A percentile compares a stretch with the other conserved stretches of the same genome.
Evolutionary conservation across 257 asterid species (phyloP).

Genomic region (Forsythia viridissima): DNA sequence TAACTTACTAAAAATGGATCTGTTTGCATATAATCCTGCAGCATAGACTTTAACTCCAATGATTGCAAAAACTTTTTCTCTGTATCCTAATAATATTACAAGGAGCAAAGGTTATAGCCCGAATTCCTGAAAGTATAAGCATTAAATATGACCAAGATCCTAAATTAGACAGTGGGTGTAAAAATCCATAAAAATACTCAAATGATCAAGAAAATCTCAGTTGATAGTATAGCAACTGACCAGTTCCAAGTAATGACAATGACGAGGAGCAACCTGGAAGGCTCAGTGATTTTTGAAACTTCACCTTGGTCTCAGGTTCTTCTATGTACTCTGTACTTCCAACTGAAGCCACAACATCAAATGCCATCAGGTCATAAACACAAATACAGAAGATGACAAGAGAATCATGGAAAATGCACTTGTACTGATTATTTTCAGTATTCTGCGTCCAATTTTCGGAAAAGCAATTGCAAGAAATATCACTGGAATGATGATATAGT

Average conservation of each 20-base stretch:
- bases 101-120: constrained; percentile 13
- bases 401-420: background rate
- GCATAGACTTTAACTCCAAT: constrained; percentile 93
- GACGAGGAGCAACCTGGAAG: constrained; percentile 73
- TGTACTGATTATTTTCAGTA: background rate
- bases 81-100: constrained; percentile 55
- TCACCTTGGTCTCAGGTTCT: constrained; percentile 84
- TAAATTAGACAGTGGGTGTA: background rate
- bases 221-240: constrained; percentile 41
- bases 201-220: background rate
- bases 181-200: background rate
- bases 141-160: constrained; percentile 7
- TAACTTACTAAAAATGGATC: constrained; percentile 48
- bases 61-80: constrained; percentile 84
- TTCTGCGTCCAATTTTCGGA: background rate
- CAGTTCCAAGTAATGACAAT: constrained; percentile 76
- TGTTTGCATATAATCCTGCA: constrained; percentile 69
- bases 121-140: constrained; percentile 18
- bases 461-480: background rate
- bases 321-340: constrained; percentile 53
- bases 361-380: constrained; percentile 9
- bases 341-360: constrained; percentile 28
- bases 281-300: constrained; percentile 60
- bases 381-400: constrained; percentile 1
- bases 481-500: background rate